Evolutionary conservation across 257 asterid genomes (phyloP).

Genomic region (Solanum rostratum): DNA sequence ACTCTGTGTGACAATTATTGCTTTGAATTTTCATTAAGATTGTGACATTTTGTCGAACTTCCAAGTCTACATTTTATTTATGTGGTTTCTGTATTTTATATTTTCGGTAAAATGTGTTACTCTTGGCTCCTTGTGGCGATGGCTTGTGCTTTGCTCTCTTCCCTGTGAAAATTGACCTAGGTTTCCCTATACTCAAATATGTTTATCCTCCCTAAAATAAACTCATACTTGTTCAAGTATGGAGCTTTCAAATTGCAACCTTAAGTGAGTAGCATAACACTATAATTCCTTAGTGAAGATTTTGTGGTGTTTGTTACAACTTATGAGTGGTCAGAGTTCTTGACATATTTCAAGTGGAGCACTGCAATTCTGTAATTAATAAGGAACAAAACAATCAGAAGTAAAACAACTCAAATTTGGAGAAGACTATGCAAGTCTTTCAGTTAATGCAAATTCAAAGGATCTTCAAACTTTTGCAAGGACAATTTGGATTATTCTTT

Average conservation of each 20-base stretch:
- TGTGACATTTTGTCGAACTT: not conserved
- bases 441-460: not conserved
- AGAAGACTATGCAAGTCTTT: not conserved
- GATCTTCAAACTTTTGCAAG: not conserved
- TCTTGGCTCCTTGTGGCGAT: not conserved
- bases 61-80: not conserved
- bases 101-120: not conserved
- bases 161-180: not conserved
- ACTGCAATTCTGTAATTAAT: not conserved
- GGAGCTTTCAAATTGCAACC: not conserved
- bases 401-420: not conserved
- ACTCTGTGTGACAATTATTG: not conserved
- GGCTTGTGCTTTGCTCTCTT: not conserved
- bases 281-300: not conserved
- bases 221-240: not conserved
- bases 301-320: not conserved
- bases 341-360: not conserved
- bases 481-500: not conserved
- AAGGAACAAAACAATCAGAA: not conserved
- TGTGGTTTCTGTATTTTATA: too few species aligned
- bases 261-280: too few species aligned
- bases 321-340: not conserved
- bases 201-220: not conserved
- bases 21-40: not conserved
- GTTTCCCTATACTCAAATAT: not conserved